phyloP scores from a whole-genome alignment of 2,329 filamentous ascomycete genomes.

The Cercospora sp. region DNA sequence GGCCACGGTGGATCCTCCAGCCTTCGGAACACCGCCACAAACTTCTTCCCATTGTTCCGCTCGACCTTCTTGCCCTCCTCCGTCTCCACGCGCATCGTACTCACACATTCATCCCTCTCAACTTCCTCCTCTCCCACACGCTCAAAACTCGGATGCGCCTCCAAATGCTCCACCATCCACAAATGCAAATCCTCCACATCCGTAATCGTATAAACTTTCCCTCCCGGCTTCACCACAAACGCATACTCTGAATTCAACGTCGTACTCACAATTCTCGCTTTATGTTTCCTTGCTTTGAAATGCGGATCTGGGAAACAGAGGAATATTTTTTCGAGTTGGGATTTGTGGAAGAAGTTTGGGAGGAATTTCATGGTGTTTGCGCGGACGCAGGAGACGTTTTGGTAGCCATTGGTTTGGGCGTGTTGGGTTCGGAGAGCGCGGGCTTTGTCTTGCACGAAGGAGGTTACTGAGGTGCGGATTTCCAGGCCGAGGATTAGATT shows the following conservation, averaged over 20 bases:
- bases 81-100: conserved; percentile 77
- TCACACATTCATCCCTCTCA: conserved; percentile 69
- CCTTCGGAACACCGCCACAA: conserved; percentile 83
- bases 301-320: conserved; percentile 98
- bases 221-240: conserved; percentile 78
- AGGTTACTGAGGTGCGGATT: conserved; percentile 84
- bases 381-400: conserved; percentile 85
- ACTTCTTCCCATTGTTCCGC: conserved; percentile 87
- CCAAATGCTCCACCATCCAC: conserved; percentile 91
- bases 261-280: conserved; percentile 87
- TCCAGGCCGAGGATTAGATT: conserved; percentile 87
- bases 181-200: conserved; percentile 91
- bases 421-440: conserved; percentile 71
- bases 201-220: conserved; percentile 92
- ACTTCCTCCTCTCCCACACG: conserved; percentile 65
- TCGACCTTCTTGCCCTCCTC: conserved; percentile 97
- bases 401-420: conserved; percentile 56
- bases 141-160: conserved; percentile 75
- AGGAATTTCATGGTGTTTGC: conserved; percentile 99
- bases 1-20: conserved; percentile 78
- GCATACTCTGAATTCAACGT: conserved; percentile 93
- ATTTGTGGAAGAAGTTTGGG: conserved; percentile 89
- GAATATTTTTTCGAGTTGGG: conserved; percentile 86
- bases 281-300: conserved; percentile 97
- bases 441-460: conserved; percentile 87